A percentile compares a stretch with the other conserved stretches of the same genome.
phyloP scores from a whole-genome alignment of 179 eudicot genomes.

The Drosera spatulata region DNA sequence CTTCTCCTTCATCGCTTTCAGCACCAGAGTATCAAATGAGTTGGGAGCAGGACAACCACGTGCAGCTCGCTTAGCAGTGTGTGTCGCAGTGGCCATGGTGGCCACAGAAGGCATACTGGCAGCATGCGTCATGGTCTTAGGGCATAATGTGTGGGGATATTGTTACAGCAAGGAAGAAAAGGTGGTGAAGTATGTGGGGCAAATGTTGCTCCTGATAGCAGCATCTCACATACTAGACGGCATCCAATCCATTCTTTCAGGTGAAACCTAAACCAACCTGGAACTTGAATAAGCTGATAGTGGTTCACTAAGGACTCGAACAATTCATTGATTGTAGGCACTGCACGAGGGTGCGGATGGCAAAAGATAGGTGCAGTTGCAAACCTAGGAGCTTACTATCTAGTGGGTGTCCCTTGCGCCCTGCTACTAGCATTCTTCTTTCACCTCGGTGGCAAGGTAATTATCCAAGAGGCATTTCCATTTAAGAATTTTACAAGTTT shows the following conservation, averaged over 20 bases:
- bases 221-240: constrained; percentile 27
- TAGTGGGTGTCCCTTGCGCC: constrained; percentile 23
- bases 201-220: constrained; percentile 33
- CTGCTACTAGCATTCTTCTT: constrained; percentile 21
- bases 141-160: constrained; percentile 46
- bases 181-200: constrained; percentile 36
- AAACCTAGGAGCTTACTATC: constrained; percentile 29
- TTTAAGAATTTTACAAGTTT: no score
- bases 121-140: constrained; percentile 26
- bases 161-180: constrained; percentile 38
- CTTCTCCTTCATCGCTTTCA: neutral
- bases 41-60: constrained; percentile 34
- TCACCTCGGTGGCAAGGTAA: constrained; percentile 34
- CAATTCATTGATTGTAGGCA: constrained; percentile 13
- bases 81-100: constrained; percentile 25
- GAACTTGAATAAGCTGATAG: no score
- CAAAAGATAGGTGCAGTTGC: constrained; percentile 35
- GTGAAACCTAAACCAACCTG: neutral
- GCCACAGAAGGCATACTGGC: constrained; percentile 20
- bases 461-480: no score
- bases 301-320: neutral
- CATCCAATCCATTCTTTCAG: constrained; percentile 18
- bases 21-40: constrained; percentile 25
- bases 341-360: constrained; percentile 32
- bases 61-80: constrained; percentile 38